Evolutionary conservation across 345 rosid genomes (phyloP), one percentile per base, ranked within the genome.

Genomic region (Brassica cretica): DNA sequence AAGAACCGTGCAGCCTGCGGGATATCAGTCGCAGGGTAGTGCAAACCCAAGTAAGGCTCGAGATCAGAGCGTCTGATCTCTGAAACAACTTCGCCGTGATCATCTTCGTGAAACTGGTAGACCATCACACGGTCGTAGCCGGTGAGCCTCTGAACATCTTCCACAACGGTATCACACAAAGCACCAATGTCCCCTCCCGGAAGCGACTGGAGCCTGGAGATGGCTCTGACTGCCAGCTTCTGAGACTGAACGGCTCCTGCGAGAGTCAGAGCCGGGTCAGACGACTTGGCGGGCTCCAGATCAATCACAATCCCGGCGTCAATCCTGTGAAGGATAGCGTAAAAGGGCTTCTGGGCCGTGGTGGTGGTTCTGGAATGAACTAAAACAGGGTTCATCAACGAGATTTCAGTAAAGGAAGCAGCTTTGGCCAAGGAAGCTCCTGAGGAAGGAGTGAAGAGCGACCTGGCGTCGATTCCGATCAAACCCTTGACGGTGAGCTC

Each of bases 101-200:
- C 91, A 83, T 91, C 97, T 51, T 89, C 96, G 74, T 93, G 97
- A 75, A 93, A 91, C 80, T 87, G 89, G 61, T 91, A 93, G 2
- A 90, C 87, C 97, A 93, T 93, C 27, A 93, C 96, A 76, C 98
- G 86, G 70, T 93, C 96, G 81, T 86, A 93, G 21, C 97, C 97
- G 0, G 94, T 90, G 59, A 93, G 90, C 64, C 86, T 89, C 66
- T 88, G 95, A 24, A 91, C 89, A 83, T 93, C 98, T 83, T 93
- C 97, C 68, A 88, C 97, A 72, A 91, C 85, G 2, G 97, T 88
- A 59, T 93, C 98, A 75, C 94, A 93, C 70, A 93, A 67, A 19
- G 82, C 85, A 37, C 93, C 90, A n/a, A 90, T 86, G 72, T 93
- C 96, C 12, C 93, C 95, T 8, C 90, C 90, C 0, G 93, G 90